Conservation (phyloP, 352 stramenopile genomes). For the Phytopythium litorale region DNA sequence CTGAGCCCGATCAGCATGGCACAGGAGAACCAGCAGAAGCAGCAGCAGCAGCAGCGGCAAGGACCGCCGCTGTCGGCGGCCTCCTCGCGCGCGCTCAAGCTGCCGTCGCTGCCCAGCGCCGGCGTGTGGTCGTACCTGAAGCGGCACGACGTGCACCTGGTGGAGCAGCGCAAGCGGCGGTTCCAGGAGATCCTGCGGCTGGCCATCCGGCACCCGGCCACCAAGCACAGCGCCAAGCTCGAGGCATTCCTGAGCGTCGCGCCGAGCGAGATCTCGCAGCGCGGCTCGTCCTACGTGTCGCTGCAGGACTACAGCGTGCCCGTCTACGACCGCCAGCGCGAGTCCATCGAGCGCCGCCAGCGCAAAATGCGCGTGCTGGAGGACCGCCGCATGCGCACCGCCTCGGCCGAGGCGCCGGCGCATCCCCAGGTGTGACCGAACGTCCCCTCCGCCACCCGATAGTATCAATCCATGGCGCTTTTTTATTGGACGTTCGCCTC, state of each 20-base stretch:
- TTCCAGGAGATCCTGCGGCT: slow-evolving; percentile 83
- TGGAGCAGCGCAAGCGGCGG: slow-evolving; percentile 76
- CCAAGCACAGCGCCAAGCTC: slow-evolving; percentile 54
- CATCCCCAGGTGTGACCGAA: background rate
- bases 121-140: slow-evolving; percentile 83
- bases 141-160: slow-evolving; percentile 70
- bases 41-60: slow-evolving; percentile 8
- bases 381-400: slow-evolving; percentile 40
- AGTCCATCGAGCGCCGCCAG: slow-evolving; percentile 75
- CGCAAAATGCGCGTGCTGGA: slow-evolving; percentile 70
- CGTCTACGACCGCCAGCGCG: slow-evolving; percentile 65
- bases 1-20: slow-evolving; percentile 39
- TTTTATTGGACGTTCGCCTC: background rate
- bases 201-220: slow-evolving; percentile 71
- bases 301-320: slow-evolving; percentile 75
- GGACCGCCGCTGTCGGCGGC: slow-evolving; percentile 30
- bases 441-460: background rate
- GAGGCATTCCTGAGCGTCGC: slow-evolving; percentile 77
- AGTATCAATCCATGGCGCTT: slow-evolving; percentile 4
- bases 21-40: slow-evolving; percentile 10
- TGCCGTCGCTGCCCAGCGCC: slow-evolving; percentile 64
- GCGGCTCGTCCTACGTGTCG: slow-evolving; percentile 75
- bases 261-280: slow-evolving; percentile 59
- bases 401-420: background rate
- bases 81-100: slow-evolving; percentile 39